Evolutionary conservation across 257 asterid species (phyloP), one percentile per base, ranked within the genome.

Genomic region (Craterostigma plantagineum): DNA sequence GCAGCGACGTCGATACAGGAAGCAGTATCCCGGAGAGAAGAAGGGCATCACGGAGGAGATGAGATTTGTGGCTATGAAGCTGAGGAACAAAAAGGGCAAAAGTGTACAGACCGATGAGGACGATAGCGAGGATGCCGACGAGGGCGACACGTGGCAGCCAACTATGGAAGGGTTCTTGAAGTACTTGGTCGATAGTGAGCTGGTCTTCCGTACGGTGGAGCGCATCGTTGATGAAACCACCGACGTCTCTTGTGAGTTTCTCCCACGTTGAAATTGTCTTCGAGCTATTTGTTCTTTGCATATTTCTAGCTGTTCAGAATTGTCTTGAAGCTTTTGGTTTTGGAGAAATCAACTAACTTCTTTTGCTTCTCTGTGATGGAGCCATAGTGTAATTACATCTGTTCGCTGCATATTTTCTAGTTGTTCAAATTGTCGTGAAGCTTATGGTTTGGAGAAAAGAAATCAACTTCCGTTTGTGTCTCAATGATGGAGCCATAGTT

Each of bases 21-120:
- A 78, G 67, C 67, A 54, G 66, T 79, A 64, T 52, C 97, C 97
- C 12, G 97, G 95, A 11, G 97, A 87, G 71, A 49, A 35, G 14
- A 43, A 65, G 38, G 97, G 97, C 10, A 79, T 87, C 9, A 68
- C 85, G 15, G 95, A 87, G 73, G 97, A 87, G 63, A 78, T 82
- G 93, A 68, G 97, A 49, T 87, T 87, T 49, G 82, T 87, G 16
- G 80, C 95, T 0, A 87, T 87, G 97, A 81, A 74, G 56, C 72
- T 87, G 49, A 60, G 82, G 33, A 87, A 68, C 43, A 65, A 52
- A 40, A 63, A 47, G 56, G 49, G 48, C 4, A 16, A 37, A 10
- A 34, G 34, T 11, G 11, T 12, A 10, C 33, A 37, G 23, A 51
- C 30, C 15, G 63, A 33, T 45, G 66, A 42, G 34, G 58, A 49